These are phyloP conservation scores for Boletus barrowsii DNA, from an alignment of 768 basidiomycete species.

Conservation along the genomic window DNA sequence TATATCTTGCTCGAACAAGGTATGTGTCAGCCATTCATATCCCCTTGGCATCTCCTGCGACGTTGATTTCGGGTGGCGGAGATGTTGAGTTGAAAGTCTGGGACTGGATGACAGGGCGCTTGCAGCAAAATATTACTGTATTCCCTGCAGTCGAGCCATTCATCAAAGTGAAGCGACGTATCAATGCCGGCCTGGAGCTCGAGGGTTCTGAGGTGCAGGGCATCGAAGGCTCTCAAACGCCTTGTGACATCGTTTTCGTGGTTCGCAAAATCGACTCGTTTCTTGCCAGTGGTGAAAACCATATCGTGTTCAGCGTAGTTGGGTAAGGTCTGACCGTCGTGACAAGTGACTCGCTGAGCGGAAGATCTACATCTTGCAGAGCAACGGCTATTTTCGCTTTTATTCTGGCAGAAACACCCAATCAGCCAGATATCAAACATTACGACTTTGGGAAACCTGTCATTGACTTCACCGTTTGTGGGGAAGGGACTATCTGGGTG, in stretches of 20 bases:
- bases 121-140: constrained; percentile 53
- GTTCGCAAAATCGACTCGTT: constrained; percentile 55
- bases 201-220: constrained; percentile 9
- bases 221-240: constrained; percentile 10
- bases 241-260: constrained; percentile 43
- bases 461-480: constrained; percentile 49
- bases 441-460: constrained; percentile 59
- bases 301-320: constrained; percentile 64
- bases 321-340: constrained; percentile 49
- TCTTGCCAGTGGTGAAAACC: constrained; percentile 32
- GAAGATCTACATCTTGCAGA: constrained; percentile 35
- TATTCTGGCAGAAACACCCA: constrained; percentile 29
- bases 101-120: constrained; percentile 69
- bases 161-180: constrained; percentile 33
- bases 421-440: constrained; percentile 29
- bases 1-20: constrained; percentile 37
- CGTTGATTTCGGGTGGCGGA: constrained; percentile 85
- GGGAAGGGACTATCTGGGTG: constrained; percentile 42
- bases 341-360: background rate
- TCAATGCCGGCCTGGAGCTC: constrained; percentile 19
- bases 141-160: constrained; percentile 46
- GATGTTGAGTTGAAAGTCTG: constrained; percentile 74
- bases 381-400: constrained; percentile 65
- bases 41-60: constrained; percentile 41
- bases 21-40: constrained; percentile 82